Percentiles rank a stretch among this genome's conserved stretches.
phyloP scores from a whole-genome alignment of 2,329 filamentous ascomycete species.

The Aspergillus jensenii region DNA sequence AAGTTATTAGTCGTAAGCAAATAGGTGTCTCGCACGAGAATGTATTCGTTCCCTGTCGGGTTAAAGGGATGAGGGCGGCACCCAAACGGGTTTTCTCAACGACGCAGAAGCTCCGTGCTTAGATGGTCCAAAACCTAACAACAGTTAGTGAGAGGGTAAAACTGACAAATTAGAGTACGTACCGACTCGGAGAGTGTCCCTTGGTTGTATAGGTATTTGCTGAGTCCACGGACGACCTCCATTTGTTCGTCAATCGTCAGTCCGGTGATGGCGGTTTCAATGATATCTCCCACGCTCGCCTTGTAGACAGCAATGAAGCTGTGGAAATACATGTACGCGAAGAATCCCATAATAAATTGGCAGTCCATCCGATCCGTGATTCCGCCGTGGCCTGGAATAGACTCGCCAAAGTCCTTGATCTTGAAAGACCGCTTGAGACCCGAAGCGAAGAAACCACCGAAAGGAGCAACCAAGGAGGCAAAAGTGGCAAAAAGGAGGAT shows the following conservation, averaged over 20 bases:
- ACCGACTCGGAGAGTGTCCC: constrained; percentile 58
- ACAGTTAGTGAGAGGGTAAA: not conserved
- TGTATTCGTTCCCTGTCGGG: not conserved
- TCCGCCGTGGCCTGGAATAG: constrained; percentile 93
- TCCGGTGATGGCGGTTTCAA: constrained; percentile 90
- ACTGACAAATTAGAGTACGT: constrained; percentile 12
- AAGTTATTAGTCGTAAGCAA: constrained; percentile 11
- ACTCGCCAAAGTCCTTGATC: constrained; percentile 99
- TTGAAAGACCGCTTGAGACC: constrained; percentile 98
- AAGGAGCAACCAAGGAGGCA: constrained; percentile 93
- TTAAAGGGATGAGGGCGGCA: not conserved
- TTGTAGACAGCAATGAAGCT: constrained; percentile 92
- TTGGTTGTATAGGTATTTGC: constrained; percentile 65
- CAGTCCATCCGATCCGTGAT: constrained; percentile 99
- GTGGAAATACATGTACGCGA: constrained; percentile 97
- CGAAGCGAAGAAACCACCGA: constrained; percentile 97
- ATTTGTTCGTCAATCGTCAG: constrained; percentile 84
- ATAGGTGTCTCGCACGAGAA: constrained; percentile 8
- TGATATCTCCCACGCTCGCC: constrained; percentile 78
- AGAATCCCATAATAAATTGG: constrained; percentile 99
- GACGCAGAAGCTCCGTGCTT: constrained; percentile 9
- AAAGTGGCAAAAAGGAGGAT: constrained; percentile 88
- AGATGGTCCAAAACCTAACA: constrained; percentile 7
- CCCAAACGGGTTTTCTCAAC: not conserved
- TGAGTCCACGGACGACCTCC: constrained; percentile 66